Evolutionary conservation across 768 basidiomycete genomes (phyloP).

Genomic region (Termitomyces sp.): DNA sequence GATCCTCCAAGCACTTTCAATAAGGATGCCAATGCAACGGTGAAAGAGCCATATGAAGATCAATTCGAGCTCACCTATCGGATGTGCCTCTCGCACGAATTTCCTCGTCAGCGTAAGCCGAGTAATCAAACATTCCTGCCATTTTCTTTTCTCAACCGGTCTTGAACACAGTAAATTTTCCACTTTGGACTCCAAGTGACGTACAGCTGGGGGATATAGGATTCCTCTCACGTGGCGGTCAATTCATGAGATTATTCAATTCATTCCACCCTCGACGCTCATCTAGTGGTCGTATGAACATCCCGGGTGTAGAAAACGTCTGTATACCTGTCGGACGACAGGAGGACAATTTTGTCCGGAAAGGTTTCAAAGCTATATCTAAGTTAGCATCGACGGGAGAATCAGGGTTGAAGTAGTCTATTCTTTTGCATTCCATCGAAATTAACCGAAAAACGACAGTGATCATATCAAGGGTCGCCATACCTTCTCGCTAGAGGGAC

Average conservation of each 20-base stretch:
- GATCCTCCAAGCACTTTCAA: background rate
- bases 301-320: background rate
- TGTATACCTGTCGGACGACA: slow-evolving; percentile 2
- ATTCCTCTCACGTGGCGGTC: slow-evolving; percentile 4
- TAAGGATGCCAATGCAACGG: background rate
- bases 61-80: slow-evolving; percentile 6
- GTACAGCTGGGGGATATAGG: slow-evolving; percentile 8
- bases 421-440: background rate
- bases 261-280: background rate
- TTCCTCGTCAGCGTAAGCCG: slow-evolving; percentile 9
- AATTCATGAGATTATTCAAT: slow-evolving; percentile 8
- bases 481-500: slow-evolving; percentile 6
- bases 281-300: slow-evolving; percentile 1
- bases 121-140: background rate
- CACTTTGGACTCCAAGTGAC: slow-evolving; percentile 8
- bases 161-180: slow-evolving; percentile 5
- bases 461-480: slow-evolving; percentile 1
- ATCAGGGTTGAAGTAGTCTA: background rate
- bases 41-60: background rate
- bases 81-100: slow-evolving; percentile 12
- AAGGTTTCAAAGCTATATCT: slow-evolving; percentile 9
- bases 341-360: slow-evolving; percentile 6
- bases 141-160: background rate
- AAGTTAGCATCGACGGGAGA: slow-evolving; percentile 5
- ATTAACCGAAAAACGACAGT: background rate